A percentile compares a stretch with the other conserved stretches of the same genome.
Evolutionary conservation across 805 yeast genomes (phyloP).

Genomic region (Trichomonascus vanleenenianus): DNA sequence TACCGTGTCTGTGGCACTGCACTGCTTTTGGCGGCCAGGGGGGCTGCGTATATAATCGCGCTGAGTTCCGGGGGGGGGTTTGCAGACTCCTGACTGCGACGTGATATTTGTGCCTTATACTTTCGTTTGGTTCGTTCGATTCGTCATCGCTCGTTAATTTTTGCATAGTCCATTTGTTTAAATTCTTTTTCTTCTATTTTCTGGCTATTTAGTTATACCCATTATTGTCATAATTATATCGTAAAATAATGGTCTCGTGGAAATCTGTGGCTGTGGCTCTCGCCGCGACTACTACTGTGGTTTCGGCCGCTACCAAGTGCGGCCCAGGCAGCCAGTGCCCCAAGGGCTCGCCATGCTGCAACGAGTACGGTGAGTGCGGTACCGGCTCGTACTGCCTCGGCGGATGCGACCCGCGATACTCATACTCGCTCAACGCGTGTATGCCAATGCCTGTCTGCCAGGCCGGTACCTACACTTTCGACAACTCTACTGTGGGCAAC

Average conservation of each 20-base stretch:
- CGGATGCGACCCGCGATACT: slow-evolving; percentile 75
- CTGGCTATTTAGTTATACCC: neutral
- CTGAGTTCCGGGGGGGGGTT: no score
- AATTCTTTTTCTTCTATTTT: neutral
- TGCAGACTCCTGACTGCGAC: no score
- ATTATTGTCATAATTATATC: neutral
- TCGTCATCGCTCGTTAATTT: no score
- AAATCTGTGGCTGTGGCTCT: neutral
- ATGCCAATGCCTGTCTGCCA: slow-evolving; percentile 79
- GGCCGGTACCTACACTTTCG: slow-evolving; percentile 26
- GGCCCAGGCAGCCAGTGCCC: slow-evolving; percentile 58
- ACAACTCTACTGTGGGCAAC: slow-evolving; percentile 22
- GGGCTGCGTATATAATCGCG: no score
- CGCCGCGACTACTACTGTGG: slow-evolving; percentile 17
- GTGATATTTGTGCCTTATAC: no score
- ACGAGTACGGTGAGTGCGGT: slow-evolving; percentile 74
- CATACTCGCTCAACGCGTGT: slow-evolving; percentile 61
- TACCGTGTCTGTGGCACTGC: no score
- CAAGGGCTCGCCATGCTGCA: slow-evolving; percentile 74
- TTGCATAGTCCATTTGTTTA: no score
- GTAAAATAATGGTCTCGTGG: slow-evolving; percentile 2
- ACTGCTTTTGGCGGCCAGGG: no score
- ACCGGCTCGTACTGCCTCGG: slow-evolving; percentile 73
- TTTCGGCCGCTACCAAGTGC: slow-evolving; percentile 35
- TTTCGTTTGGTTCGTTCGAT: no score